These are phyloP conservation scores for Metschnikowia vanudenii DNA, from an alignment of 805 yeast genomes.

Conservation along the genomic window DNA sequence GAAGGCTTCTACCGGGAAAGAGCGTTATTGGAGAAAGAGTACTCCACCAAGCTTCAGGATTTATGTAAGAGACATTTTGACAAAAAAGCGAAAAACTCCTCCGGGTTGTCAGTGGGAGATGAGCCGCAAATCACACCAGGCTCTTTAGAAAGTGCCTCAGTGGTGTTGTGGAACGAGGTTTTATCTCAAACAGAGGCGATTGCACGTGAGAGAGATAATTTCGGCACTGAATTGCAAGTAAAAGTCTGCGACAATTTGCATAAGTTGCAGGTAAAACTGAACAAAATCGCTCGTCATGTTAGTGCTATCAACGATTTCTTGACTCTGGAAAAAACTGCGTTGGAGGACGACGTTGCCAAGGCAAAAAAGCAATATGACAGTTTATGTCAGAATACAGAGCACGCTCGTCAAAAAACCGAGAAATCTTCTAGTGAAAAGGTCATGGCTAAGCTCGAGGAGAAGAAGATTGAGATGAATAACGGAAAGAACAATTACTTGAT, in stretches of 20 bases:
- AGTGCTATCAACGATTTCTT: slow-evolving; percentile 60
- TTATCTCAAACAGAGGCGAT: slow-evolving; percentile 78
- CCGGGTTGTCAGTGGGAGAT: slow-evolving; percentile 82
- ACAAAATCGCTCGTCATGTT: slow-evolving; percentile 54
- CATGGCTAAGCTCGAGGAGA: slow-evolving; percentile 54
- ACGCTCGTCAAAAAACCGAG: slow-evolving; percentile 70
- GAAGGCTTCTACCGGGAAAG: slow-evolving; percentile 84
- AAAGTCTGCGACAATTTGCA: slow-evolving; percentile 62
- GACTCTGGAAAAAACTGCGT: slow-evolving; percentile 43
- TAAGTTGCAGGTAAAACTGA: slow-evolving; percentile 52
- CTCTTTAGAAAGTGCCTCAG: slow-evolving; percentile 80
- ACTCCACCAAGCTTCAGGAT: slow-evolving; percentile 62
- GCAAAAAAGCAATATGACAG: slow-evolving; percentile 78
- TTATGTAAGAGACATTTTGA: slow-evolving; percentile 69
- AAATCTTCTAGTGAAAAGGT: slow-evolving; percentile 51
- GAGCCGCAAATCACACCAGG: slow-evolving; percentile 92
- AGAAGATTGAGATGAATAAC: slow-evolving; percentile 77
- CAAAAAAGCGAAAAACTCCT: slow-evolving; percentile 68
- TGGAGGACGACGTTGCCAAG: slow-evolving; percentile 58
- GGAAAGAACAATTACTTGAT: slow-evolving; percentile 84
- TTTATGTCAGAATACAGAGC: slow-evolving; percentile 77
- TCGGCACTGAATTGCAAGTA: slow-evolving; percentile 57
- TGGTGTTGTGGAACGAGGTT: slow-evolving; percentile 89
- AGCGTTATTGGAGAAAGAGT: slow-evolving; percentile 78
- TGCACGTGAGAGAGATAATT: slow-evolving; percentile 60